Conservation (phyloP, 306 rosid species). For the Vigna angularis region DNA sequence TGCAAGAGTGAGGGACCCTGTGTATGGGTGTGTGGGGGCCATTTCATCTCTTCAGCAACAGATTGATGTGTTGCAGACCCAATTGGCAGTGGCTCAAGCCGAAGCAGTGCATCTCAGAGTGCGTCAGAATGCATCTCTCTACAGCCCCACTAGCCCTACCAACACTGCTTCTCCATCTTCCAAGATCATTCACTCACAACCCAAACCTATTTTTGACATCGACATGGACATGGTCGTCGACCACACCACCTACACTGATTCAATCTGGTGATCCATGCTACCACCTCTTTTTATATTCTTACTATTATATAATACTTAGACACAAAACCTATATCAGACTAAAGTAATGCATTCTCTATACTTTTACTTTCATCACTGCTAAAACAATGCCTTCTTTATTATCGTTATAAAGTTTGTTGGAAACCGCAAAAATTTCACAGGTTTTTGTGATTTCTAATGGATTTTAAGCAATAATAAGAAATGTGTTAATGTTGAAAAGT, state of each 20-base stretch:
- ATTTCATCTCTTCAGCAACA: slow-evolving; percentile 84
- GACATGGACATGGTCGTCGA: slow-evolving; percentile 57
- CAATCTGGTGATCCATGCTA: slow-evolving; percentile 67
- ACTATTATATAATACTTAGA: neutral
- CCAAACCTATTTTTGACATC: slow-evolving; percentile 44
- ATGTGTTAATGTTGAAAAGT: neutral
- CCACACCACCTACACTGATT: slow-evolving; percentile 60
- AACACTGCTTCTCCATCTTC: slow-evolving; percentile 67
- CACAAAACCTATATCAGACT: neutral
- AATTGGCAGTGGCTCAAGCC: slow-evolving; percentile 83
- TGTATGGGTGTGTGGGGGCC: slow-evolving; percentile 88
- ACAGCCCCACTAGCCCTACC: slow-evolving; percentile 65
- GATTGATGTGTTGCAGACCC: slow-evolving; percentile 69
- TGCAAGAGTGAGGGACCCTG: slow-evolving; percentile 90
- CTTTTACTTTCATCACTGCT: neutral
- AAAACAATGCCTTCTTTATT: neutral
- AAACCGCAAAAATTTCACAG: neutral
- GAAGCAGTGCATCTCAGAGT: slow-evolving; percentile 86
- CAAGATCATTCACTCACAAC: slow-evolving; percentile 58
- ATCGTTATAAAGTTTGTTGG: neutral
- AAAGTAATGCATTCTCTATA: slow-evolving; percentile 36
- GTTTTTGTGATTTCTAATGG: neutral
- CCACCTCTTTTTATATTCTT: neutral
- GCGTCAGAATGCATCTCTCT: slow-evolving; percentile 56
- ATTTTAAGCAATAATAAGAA: neutral